Conservation (phyloP, 257 asterid species). For the Craterostigma plantagineum region DNA sequence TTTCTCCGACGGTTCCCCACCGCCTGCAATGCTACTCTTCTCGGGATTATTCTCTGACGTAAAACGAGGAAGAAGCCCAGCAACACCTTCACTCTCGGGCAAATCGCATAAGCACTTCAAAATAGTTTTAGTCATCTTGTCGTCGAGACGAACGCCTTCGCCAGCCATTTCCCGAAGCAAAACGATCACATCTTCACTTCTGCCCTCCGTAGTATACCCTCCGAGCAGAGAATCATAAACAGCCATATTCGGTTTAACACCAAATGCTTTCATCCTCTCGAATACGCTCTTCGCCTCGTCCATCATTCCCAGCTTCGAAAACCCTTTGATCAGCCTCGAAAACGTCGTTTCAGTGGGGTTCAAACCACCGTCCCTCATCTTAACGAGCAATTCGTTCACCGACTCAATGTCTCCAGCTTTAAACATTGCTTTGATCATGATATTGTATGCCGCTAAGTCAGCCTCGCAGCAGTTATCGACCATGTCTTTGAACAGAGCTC, state of each 20-base stretch:
- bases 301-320: constrained; percentile 38
- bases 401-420: constrained; percentile 33
- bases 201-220: constrained; percentile 31
- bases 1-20: too few species aligned
- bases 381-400: constrained; percentile 26
- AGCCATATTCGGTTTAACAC: constrained; percentile 18
- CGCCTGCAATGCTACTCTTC: too few species aligned
- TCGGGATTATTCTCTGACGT: too few species aligned
- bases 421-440: constrained; percentile 28
- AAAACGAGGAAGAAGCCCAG: constrained; percentile 34
- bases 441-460: constrained; percentile 38
- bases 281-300: constrained; percentile 37
- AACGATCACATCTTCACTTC: constrained; percentile 22
- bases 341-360: constrained; percentile 35
- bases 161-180: constrained; percentile 45
- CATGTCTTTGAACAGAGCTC: constrained; percentile 36
- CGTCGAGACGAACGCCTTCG: constrained; percentile 36
- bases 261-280: constrained; percentile 36
- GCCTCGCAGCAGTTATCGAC: constrained; percentile 22
- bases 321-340: constrained; percentile 38
- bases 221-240: constrained; percentile 53
- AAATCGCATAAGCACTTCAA: constrained; percentile 27
- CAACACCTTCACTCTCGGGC: constrained; percentile 26
- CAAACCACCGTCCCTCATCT: constrained; percentile 36
- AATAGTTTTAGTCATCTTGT: constrained; percentile 34